phyloP scores from a whole-genome alignment of 805 yeast species.

The Limtongia smithiae region DNA sequence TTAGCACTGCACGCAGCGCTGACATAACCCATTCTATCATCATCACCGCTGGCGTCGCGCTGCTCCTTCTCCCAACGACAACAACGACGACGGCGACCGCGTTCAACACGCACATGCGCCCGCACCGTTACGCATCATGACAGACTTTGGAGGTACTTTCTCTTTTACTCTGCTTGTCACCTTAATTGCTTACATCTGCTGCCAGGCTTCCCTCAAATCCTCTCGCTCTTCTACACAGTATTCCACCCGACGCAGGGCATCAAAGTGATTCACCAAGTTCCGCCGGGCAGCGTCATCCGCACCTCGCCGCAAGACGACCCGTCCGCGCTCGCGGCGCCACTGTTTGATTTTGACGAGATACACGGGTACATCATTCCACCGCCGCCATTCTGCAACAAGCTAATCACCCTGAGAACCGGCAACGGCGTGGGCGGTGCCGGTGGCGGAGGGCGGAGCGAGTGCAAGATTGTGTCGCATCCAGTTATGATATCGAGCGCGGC shows the following conservation, averaged over 20 bases:
- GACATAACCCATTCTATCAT: too few relatives aligned
- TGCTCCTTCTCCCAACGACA: too few relatives aligned
- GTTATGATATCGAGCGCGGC: constrained; percentile 69
- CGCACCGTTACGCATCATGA: constrained; percentile 3
- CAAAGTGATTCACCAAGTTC: constrained; percentile 85
- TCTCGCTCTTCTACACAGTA: constrained; percentile 81
- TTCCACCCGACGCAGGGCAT: constrained; percentile 97
- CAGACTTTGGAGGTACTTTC: constrained; percentile 23
- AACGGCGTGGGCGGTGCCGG: too few relatives aligned
- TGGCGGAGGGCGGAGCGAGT: too few relatives aligned
- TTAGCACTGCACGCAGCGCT: too few relatives aligned
- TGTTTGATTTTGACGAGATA: constrained; percentile 77
- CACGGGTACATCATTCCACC: constrained; percentile 93
- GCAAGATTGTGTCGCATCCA: constrained; percentile 81
- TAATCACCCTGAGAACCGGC: constrained; percentile 70
- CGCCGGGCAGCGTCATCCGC: constrained; percentile 55
- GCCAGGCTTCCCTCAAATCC: constrained; percentile 78
- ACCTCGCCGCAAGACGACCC: constrained; percentile 28
- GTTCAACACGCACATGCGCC: too few relatives aligned
- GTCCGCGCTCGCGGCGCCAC: constrained; percentile 36
- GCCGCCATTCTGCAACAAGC: constrained; percentile 79
- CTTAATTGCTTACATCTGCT: not conserved
- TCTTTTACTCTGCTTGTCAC: too few relatives aligned
- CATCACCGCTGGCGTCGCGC: too few relatives aligned
- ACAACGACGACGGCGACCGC: too few relatives aligned